Evolutionary conservation across 352 stramenopile species (phyloP).

Genomic region (Phytophthora foliorum): DNA sequence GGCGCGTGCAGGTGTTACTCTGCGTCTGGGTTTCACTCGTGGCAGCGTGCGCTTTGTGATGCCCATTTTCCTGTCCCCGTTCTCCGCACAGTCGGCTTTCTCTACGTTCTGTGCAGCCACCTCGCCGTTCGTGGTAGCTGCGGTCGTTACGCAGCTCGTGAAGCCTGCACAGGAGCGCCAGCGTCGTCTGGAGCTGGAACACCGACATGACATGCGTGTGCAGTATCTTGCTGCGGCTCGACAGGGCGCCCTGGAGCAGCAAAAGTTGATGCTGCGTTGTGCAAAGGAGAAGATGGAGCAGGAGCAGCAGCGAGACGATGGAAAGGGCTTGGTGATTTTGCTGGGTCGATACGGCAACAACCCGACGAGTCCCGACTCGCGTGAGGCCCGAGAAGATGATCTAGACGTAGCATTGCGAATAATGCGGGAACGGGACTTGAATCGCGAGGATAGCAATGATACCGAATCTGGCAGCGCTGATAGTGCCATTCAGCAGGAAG

Average conservation of each 20-base stretch:
- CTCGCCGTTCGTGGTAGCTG: constrained; percentile 73
- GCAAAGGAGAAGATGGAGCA: constrained; percentile 69
- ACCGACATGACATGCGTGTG: constrained; percentile 53
- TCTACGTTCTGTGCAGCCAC: constrained; percentile 82
- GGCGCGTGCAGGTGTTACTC: constrained; percentile 60
- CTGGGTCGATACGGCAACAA: constrained; percentile 82
- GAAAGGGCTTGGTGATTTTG: constrained; percentile 76
- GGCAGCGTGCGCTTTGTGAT: constrained; percentile 86
- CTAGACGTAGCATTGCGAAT: constrained; percentile 26
- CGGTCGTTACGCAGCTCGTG: constrained; percentile 72
- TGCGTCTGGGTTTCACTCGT: constrained; percentile 78
- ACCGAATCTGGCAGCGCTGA: constrained; percentile 25
- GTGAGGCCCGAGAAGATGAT: constrained; percentile 32
- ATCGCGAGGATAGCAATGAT: constrained; percentile 33
- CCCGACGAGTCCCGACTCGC: constrained; percentile 62
- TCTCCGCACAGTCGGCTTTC: constrained; percentile 71
- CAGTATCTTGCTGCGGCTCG: constrained; percentile 70
- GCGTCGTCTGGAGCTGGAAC: constrained; percentile 57
- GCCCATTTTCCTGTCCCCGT: constrained; percentile 84
- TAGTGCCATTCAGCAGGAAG: constrained; percentile 26
- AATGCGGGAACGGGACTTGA: constrained; percentile 31
- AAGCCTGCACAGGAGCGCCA: constrained; percentile 73
- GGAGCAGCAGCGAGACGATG: constrained; percentile 52
- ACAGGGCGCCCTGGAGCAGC: constrained; percentile 67
- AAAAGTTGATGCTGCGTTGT: constrained; percentile 75